Evolutionary conservation across 73 alveolate genomes (phyloP).

Genomic region (Tetrahymena borealis): DNA sequence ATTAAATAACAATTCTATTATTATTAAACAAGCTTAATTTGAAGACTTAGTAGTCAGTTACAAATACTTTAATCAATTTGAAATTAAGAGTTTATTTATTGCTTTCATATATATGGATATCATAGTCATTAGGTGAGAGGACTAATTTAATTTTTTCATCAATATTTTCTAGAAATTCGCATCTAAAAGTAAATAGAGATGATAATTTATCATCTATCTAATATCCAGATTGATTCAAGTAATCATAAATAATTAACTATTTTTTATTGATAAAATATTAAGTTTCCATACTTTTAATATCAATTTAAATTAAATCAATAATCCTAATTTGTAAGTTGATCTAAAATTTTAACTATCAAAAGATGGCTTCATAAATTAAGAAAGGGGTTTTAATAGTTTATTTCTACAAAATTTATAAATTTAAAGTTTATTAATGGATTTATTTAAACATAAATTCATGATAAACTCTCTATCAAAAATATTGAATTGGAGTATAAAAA

Average conservation of each 20-base stretch:
- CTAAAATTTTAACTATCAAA: too few species aligned
- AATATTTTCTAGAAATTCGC: not conserved
- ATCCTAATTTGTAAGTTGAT: too few species aligned
- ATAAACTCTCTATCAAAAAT: not conserved
- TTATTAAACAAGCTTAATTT: not conserved
- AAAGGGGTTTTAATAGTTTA: too few species aligned
- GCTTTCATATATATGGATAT: not conserved
- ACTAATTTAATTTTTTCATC: not conserved
- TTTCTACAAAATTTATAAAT: too few species aligned
- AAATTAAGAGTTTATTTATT: not conserved
- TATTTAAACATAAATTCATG: too few species aligned
- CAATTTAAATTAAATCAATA: too few species aligned
- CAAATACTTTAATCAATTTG: not conserved
- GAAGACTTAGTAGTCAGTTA: not conserved
- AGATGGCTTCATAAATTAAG: too few species aligned
- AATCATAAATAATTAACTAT: not conserved
- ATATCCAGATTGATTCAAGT: not conserved
- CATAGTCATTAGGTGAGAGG: not conserved
- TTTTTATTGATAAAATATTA: not conserved
- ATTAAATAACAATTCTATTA: not conserved
- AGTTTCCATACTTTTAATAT: too few species aligned
- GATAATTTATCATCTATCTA: not conserved
- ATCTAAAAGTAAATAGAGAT: not conserved
- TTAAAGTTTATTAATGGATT: too few species aligned
- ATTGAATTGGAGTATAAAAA: not conserved